phyloP scores from a whole-genome alignment of 129 eudicot species.

The Flaveria trinervia region DNA sequence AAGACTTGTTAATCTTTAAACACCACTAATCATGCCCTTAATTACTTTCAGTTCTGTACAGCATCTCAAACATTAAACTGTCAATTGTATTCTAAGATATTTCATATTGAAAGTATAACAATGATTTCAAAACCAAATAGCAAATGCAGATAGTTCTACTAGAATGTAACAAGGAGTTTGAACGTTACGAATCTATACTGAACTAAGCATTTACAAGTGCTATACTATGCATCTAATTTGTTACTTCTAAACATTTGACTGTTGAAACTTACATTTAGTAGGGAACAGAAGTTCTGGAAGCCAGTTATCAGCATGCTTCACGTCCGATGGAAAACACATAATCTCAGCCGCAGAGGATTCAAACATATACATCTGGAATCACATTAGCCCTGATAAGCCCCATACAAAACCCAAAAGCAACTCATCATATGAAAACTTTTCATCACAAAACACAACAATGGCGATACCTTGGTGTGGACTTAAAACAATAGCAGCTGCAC shows the following conservation, averaged over 20 bases:
- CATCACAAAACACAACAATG: conserved; percentile 50
- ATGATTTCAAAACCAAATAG: not conserved
- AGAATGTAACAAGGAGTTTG: not conserved
- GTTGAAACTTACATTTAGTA: conserved; percentile 20
- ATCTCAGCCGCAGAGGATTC: conserved; percentile 74
- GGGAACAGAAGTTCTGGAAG: conserved; percentile 62
- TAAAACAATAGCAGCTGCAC: conserved; percentile 43
- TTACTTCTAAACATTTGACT: not conserved
- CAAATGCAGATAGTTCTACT: not conserved
- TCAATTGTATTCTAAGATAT: too few relatives aligned
- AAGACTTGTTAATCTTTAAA: not conserved
- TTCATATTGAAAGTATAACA: not conserved
- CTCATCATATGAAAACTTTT: conserved; percentile 55
- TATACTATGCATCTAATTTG: not conserved
- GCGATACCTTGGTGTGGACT: conserved; percentile 85
- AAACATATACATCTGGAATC: conserved; percentile 67
- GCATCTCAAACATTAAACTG: not conserved
- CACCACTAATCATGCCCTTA: not conserved
- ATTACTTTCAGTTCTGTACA: not conserved
- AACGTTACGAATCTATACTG: not conserved
- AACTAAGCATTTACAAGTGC: not conserved
- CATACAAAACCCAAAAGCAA: conserved; percentile 44
- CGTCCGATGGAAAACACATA: conserved; percentile 81
- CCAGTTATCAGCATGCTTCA: conserved; percentile 69
- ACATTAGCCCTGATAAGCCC: conserved; percentile 39